Evolutionary conservation across 805 yeast species (phyloP), one percentile per base, ranked within the genome.

Genomic region (Candida stauntonica): DNA sequence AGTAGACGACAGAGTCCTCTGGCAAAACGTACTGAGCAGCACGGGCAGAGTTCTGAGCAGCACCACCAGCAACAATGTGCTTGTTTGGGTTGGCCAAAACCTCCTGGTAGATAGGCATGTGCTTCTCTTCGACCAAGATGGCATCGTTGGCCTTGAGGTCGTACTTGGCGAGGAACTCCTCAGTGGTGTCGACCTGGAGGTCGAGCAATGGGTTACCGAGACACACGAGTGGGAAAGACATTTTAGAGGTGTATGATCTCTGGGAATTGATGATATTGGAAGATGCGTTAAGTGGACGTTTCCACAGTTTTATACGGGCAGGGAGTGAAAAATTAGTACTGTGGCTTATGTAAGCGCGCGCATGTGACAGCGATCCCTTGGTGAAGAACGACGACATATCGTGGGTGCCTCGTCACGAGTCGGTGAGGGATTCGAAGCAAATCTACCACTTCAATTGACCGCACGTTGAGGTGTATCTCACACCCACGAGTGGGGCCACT

Each of bases 11-110:
- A 23, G 91, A 79, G 52, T 78, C 64, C 33, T 69, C 64, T 44
- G 97, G 96, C 36, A 93, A 74, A 40, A 87, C 65, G 68, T 86
- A 91, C 61, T 91, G 97, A 35, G 98, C 98, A 60, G 96, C 99
- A 68, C 99, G 81, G 42, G 98, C 97, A 48, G 98, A 79, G 73
- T 93, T 93, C 71, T 93, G 99, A 45, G 97, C 99, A 56, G 99
- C 99, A 63, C 99, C 99, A 54, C 99, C 99, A 46, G 99, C 99
- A 52, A 91, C 77, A 45, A 79, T 66, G 55, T 78, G 75, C 46
- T 86, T 79, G 43, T 72, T 75, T 26, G 73, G 68, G 60, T 67
- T 68, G 26, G 70, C 63, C 39, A 87, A 67, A 50, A 86, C 75
- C 64, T 93, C 98, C 42, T 76, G 81, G 64, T 72, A 93, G 60